Evolutionary conservation across 805 yeast species (phyloP).

Genomic region (Brettanomyces anomalus): DNA sequence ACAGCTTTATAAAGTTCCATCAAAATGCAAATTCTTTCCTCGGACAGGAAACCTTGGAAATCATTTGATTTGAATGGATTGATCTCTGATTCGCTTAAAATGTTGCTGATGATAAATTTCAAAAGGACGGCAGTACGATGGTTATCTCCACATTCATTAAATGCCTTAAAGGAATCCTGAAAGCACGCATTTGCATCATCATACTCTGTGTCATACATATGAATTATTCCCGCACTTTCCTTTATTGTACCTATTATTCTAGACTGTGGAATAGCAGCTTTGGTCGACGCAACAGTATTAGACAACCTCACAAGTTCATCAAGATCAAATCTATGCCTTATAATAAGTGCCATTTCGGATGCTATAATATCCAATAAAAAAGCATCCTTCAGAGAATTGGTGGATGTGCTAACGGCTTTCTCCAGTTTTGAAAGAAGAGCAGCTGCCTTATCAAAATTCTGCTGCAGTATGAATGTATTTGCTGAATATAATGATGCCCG

Average conservation of each 20-base stretch:
- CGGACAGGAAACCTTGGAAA: conserved; percentile 31
- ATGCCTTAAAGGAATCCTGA: conserved; percentile 39
- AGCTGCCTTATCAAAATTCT: conserved; percentile 25
- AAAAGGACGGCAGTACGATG: conserved; percentile 49
- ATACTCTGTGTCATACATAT: conserved; percentile 51
- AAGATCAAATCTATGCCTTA: conserved; percentile 29
- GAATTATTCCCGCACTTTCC: conserved; percentile 68
- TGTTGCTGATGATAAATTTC: conserved; percentile 51
- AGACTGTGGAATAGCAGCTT: conserved; percentile 69
- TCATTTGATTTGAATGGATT: conserved; percentile 71
- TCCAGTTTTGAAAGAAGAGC: conserved; percentile 30
- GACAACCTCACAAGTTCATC: conserved; percentile 37
- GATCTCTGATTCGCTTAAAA: conserved; percentile 55
- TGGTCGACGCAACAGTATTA: conserved; percentile 35
- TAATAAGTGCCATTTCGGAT: conserved; percentile 47
- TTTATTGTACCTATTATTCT: conserved; percentile 62
- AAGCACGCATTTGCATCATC: conserved; percentile 41
- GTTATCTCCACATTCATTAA: conserved; percentile 51
- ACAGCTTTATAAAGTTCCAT: conserved; percentile 21
- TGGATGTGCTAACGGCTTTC: conserved; percentile 25
- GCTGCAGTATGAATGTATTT: conserved; percentile 25
- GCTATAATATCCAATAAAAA: conserved; percentile 58
- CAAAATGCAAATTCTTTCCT: conserved; percentile 12
- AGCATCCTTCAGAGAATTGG: conserved; percentile 38
- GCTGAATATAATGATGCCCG: conserved; percentile 39